Conservation (phyloP, 176 grass and related monocot genomes). For the Echinochloa phyllopogon region DNA sequence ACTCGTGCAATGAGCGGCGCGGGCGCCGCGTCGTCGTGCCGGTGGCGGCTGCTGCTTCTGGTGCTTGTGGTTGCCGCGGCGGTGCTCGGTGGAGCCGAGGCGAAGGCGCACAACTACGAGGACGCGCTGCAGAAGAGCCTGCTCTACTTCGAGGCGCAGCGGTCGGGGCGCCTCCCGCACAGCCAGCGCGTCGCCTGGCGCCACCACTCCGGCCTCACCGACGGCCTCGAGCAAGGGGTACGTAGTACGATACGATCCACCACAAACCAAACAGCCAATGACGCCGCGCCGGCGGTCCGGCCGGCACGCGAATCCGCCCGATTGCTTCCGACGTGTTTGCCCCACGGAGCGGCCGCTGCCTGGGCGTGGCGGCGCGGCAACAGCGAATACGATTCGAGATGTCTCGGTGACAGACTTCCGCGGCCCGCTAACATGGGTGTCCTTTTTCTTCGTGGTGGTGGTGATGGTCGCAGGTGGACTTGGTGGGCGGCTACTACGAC, state of each 20-base stretch:
- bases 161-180: slow-evolving; percentile 85
- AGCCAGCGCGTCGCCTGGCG: slow-evolving; percentile 84
- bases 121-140: slow-evolving; percentile 85
- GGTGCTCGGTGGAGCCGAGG: background rate
- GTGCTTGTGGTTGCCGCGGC: background rate
- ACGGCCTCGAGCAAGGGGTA: slow-evolving; percentile 89
- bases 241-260: background rate
- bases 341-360: too few relatives aligned
- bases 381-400: background rate
- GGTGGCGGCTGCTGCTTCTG: background rate
- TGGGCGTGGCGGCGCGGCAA: too few relatives aligned
- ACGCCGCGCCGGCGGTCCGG: background rate
- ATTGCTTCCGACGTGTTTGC: too few relatives aligned
- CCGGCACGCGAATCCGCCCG: background rate
- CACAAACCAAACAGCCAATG: background rate
- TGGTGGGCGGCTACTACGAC: slow-evolving; percentile 86
- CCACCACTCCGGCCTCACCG: slow-evolving; percentile 92
- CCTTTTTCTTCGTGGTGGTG: too few relatives aligned
- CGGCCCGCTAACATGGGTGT: background rate
- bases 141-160: slow-evolving; percentile 97
- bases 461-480: slow-evolving; percentile 55
- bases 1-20: slow-evolving; percentile 34
- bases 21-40: background rate
- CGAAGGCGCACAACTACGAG: slow-evolving; percentile 63
- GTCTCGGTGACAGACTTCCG: background rate